A percentile compares a stretch with the other conserved stretches of the same genome.
These are phyloP conservation scores for Pichia exigua DNA, from an alignment of 805 yeast genomes.

Conservation along the genomic window DNA sequence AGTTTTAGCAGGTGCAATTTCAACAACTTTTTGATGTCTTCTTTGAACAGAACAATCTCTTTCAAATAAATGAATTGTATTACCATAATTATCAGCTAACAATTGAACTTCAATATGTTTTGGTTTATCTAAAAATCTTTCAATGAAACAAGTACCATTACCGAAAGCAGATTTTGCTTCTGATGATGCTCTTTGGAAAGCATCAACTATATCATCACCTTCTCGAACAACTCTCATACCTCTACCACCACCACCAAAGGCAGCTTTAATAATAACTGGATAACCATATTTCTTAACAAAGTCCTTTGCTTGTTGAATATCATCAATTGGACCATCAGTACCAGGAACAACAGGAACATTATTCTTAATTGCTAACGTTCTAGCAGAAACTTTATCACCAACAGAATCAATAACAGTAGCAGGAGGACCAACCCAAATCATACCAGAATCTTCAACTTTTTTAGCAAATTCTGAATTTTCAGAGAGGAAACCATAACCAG, in stretches of 20 bases:
- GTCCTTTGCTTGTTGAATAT: conserved; percentile 64
- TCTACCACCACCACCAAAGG: conserved; percentile 99
- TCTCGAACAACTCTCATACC: conserved; percentile 99
- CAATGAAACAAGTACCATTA: conserved; percentile 96
- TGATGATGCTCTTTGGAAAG: conserved; percentile 86
- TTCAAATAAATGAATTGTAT: conserved; percentile 91
- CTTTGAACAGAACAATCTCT: conserved; percentile 99
- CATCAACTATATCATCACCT: conserved; percentile 88
- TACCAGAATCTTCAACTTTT: conserved; percentile 84
- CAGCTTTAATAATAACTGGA: conserved; percentile 97
- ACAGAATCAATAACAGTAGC: conserved; percentile 83
- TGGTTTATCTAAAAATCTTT: conserved; percentile 89
- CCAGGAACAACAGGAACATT: conserved; percentile 95
- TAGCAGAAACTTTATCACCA: conserved; percentile 95
- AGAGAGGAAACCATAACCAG: conserved; percentile 85
- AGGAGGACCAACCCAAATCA: conserved; percentile 95
- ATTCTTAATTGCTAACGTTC: conserved; percentile 74
- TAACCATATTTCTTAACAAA: conserved; percentile 82
- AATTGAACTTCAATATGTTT: conserved; percentile 97
- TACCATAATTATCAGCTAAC: conserved; percentile 88
- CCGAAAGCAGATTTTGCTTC: conserved; percentile 97
- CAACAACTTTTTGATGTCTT: conserved; percentile 98
- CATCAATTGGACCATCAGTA: conserved; percentile 91
- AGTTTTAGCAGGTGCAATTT: conserved; percentile 95
- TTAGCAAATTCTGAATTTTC: conserved; percentile 91